These are phyloP conservation scores for Pichia phayaonensis DNA, from an alignment of 805 yeast genomes.

Conservation along the genomic window DNA sequence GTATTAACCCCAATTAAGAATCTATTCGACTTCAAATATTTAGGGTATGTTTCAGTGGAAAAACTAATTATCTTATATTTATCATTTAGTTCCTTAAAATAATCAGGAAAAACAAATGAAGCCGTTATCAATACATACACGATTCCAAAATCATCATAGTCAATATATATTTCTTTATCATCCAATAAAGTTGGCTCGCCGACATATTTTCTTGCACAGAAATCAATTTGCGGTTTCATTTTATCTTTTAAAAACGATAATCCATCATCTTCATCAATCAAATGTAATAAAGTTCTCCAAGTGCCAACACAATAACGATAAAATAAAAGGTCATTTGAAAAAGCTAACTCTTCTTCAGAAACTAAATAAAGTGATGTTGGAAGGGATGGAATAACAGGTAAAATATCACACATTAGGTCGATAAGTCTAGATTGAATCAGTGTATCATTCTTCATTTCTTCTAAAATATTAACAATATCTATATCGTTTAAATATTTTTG, in stretches of 20 bases:
- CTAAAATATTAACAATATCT: constrained; percentile 18
- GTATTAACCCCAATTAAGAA: constrained; percentile 25
- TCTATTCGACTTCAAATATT: constrained; percentile 14
- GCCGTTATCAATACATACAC: constrained; percentile 4
- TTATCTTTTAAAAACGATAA: constrained; percentile 11
- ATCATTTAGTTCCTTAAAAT: constrained; percentile 19
- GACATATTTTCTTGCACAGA: constrained; percentile 20
- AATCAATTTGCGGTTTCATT: constrained; percentile 17
- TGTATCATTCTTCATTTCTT: constrained; percentile 19
- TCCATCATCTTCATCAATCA: background rate
- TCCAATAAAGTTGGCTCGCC: constrained; percentile 11
- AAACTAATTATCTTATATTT: constrained; percentile 18
- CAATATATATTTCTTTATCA: background rate
- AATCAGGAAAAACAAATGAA: constrained; percentile 7
- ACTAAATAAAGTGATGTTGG: constrained; percentile 23
- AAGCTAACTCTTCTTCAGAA: constrained; percentile 15
- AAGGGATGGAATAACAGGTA: constrained; percentile 19
- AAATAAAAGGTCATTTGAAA: constrained; percentile 25
- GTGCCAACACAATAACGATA: constrained; percentile 24
- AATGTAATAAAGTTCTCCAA: constrained; percentile 23
- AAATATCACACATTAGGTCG: constrained; percentile 23
- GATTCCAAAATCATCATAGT: constrained; percentile 6
- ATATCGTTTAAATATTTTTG: constrained; percentile 22
- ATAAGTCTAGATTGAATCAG: constrained; percentile 24
- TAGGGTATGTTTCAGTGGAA: constrained; percentile 10